Base-by-base conservation (phyloP, 805 yeast genomes). In the Saccharomycopsis lassenensis region DNA sequence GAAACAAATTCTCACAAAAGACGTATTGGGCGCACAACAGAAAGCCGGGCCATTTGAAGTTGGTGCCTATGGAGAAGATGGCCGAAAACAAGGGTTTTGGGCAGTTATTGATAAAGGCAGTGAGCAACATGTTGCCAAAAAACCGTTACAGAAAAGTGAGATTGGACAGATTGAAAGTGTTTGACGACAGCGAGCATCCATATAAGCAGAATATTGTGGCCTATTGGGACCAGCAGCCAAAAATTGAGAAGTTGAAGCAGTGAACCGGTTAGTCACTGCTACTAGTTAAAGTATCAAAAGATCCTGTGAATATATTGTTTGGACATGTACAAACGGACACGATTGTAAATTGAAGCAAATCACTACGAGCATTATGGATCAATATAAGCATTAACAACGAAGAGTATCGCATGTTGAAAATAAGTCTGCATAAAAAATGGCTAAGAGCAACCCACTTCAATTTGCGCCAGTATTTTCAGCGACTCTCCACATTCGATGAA, bases 71-170 rank as follows among this genome's bases (percentile, higher is more conserved):
- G 91, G 75, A 75, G 38, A 76, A 72, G 43, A 61, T 87, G 57
- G 71, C 74, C 26, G 72, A 63, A 31, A 77, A 86, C 54, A 75
- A 78, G 50, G 98, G 99, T 5, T 82, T 75, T 48, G 77, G 84
- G n/a, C 97, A 91, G 57, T 62, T 87, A 8, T 62, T 91, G 49
- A 71, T 61, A 49, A 74, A 80, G 49, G 97, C 99, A 2, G 98
- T 91, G 4, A 77, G 84, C 45, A 94, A 93, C 39, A 91, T 91
- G 99, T 67, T 91, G 38, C 98, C 98, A 29, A 87, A 84, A 62
- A 89, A 91, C 57, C 76, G 77, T 50, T 70, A 79, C 45, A 74
- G 97, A 57, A 71, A 77, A 50, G 61, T 65, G 10, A 75, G 98
- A 56, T 58, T 91, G 51, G 89, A 74, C 19, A 73, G 99, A 54